Evolutionary conservation across 331 rosid species (phyloP), one percentile per base, ranked within the genome.

Genomic region (Acacia concinna): DNA sequence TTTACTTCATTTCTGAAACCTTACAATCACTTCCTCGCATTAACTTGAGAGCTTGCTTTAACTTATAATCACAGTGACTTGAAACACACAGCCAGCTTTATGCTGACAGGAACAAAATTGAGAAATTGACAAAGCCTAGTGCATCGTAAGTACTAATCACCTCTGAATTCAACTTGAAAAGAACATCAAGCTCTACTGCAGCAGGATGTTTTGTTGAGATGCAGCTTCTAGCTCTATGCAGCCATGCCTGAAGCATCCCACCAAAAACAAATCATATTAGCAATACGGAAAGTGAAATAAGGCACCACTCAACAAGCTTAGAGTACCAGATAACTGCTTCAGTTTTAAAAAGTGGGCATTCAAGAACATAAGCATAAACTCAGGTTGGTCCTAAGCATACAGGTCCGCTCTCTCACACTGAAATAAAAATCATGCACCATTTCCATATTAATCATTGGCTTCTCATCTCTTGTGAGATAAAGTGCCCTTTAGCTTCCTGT

Each of bases 161-260:
- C 99, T 93, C 90, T 21, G 81, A 79, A 70, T 87, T 87, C 84
- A 95, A 81, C 83, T 91, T 87, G 87, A 83, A 79, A 68, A 95
- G 89, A 82, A 46, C 73, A 81, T 89, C 90, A 74, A 95, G 32
- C 35, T 91, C 91, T 46, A 93, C 72, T 15, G 80, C 80, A 70
- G 87, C 81, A 66, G 91, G 92, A 44, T 74, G 79, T 65, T 83
- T 83, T 64, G 76, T 88, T 8, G 85, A 83, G 63, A 90, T 68
- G 81, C 92, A 92, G 52, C 79, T 94, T 84, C 85, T 83, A 56
- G 88, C 83, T 12, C 84, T 86, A 81, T 78, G 88, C 71, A 87
- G 84, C 91, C 96, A 93, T 81, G 84, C 85, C 99, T 95, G 79
- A 79, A 31, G n/a, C 21, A 30, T 68, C 66, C 43, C 88, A 71